Conservation (phyloP, 164 flowering plant genomes). For the Piper betle region DNA sequence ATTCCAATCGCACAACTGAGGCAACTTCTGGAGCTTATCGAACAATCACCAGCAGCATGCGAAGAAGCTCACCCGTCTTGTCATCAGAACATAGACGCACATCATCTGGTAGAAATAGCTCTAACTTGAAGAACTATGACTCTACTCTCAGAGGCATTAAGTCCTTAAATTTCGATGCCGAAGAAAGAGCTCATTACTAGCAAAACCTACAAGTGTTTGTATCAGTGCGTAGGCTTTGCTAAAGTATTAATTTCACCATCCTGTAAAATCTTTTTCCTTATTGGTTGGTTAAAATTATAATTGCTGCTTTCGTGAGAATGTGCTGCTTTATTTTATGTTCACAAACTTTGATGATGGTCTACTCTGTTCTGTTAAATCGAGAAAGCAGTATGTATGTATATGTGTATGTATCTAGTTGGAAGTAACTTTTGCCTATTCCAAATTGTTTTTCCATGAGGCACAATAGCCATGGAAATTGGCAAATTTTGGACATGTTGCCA, state of each 20-base stretch:
- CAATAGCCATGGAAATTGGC: no score
- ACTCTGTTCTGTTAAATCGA: no score
- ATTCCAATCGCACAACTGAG: constrained; percentile 34
- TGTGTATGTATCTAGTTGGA: no score
- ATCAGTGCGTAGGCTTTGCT: not conserved
- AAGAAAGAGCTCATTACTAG: constrained; percentile 48
- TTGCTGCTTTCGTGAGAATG: no score
- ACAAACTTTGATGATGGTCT: no score
- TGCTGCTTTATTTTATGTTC: no score
- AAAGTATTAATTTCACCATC: not conserved
- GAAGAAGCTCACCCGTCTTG: constrained; percentile 41
- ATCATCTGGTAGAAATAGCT: constrained; percentile 39
- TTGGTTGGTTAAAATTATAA: not conserved
- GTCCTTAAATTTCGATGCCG: constrained; percentile 49
- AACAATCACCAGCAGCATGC: constrained; percentile 46
- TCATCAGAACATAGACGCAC: constrained; percentile 52
- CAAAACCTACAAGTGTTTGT: not conserved
- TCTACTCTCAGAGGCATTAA: constrained; percentile 71
- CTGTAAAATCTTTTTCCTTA: not conserved
- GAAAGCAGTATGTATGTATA: no score
- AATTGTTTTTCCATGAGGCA: no score
- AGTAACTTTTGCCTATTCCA: no score
- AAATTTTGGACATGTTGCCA: no score
- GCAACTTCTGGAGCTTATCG: constrained; percentile 53
- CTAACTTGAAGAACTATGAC: constrained; percentile 52